Conservation (phyloP, 163 green algal genomes). For the Smithsoniella earleae region DNA sequence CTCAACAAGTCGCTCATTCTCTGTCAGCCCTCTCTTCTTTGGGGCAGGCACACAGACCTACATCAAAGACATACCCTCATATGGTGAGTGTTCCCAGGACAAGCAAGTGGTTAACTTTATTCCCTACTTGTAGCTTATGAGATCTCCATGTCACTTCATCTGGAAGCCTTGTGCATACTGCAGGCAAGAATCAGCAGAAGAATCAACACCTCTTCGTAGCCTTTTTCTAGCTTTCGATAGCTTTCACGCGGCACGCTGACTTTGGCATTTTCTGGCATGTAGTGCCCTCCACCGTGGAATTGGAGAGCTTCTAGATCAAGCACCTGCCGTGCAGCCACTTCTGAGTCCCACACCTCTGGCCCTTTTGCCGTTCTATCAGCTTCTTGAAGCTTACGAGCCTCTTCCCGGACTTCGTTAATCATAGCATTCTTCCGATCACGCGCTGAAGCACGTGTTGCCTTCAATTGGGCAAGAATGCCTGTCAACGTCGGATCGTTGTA, state of each 20-base stretch:
- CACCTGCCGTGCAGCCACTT: constrained; percentile 31
- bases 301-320: constrained; percentile 77
- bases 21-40: constrained; percentile 77
- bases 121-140: no score
- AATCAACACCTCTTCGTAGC: constrained; percentile 83
- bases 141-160: no score
- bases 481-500: constrained; percentile 41
- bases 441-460: constrained; percentile 68
- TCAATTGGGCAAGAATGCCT: constrained; percentile 73
- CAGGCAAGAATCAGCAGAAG: no score
- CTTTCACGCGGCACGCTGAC: constrained; percentile 68
- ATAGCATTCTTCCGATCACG: constrained; percentile 79
- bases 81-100: no score
- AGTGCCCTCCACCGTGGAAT: constrained; percentile 69
- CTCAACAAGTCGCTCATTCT: constrained; percentile 66
- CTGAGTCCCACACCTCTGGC: constrained; percentile 1
- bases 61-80: no score
- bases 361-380: constrained; percentile 33
- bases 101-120: no score
- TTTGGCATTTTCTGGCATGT: constrained; percentile 78
- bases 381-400: constrained; percentile 68
- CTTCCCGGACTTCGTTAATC: constrained; percentile 79
- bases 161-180: no score
- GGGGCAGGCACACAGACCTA: constrained; percentile 64
- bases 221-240: constrained; percentile 80